These are phyloP conservation scores for Lunasporangiospora selenospora DNA, from an alignment of 192 early-diverging fungal species.

Conservation along the genomic window DNA sequence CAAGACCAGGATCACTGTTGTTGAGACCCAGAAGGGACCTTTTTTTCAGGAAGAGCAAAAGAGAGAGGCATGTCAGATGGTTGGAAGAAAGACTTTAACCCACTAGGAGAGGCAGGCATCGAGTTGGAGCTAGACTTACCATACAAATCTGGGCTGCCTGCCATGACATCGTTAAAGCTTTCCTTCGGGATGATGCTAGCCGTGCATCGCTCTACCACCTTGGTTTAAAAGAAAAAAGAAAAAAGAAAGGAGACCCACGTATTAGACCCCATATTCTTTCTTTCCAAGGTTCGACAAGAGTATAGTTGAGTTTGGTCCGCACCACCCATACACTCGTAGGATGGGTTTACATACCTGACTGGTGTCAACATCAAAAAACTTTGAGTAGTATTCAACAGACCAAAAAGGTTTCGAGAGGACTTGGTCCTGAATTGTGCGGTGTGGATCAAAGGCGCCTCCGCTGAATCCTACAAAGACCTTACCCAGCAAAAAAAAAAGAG, in stretches of 20 bases:
- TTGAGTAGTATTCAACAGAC: slow-evolving; percentile 92
- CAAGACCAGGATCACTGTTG: slow-evolving; percentile 91
- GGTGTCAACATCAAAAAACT: slow-evolving; percentile 95
- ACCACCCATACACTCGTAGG: not conserved
- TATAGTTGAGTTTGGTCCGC: no score
- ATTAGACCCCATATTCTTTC: slow-evolving; percentile 3
- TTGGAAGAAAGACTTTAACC: not conserved
- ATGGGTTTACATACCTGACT: slow-evolving; percentile 58
- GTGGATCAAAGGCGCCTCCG: slow-evolving; percentile 35
- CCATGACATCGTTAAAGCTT: slow-evolving; percentile 83
- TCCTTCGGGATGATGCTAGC: slow-evolving; percentile 74
- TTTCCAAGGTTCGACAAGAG: no score
- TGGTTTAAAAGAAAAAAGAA: not conserved
- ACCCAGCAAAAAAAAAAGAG: not conserved
- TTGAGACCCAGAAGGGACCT: slow-evolving; percentile 98
- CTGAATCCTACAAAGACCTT: slow-evolving; percentile 17
- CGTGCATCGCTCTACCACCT: slow-evolving; percentile 78
- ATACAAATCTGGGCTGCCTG: slow-evolving; percentile 93
- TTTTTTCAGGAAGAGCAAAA: slow-evolving; percentile 2
- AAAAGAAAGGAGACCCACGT: slow-evolving; percentile 1
- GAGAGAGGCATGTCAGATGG: not conserved
- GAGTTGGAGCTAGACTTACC: slow-evolving; percentile 52
- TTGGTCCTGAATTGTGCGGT: slow-evolving; percentile 40
- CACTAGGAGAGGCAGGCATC: no score
- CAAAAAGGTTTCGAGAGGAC: slow-evolving; percentile 70